Evolutionary conservation across 1,284 basidiomycete genomes (phyloP), one percentile per base, ranked within the genome.

Genomic region (Salmacisia buchloeana): DNA sequence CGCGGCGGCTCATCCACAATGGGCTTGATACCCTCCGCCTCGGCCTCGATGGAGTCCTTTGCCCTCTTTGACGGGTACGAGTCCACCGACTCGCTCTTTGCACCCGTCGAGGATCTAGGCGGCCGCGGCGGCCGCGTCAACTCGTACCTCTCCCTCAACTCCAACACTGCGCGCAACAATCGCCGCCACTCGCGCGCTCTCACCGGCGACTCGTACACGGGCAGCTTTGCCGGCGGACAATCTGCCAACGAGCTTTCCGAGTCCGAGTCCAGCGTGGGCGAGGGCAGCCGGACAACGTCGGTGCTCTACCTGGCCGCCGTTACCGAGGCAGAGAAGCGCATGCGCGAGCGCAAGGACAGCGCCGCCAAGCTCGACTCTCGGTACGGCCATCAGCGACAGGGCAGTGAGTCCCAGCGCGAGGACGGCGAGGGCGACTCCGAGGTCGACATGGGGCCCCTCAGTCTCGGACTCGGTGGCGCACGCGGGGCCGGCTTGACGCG

Each of bases 11-110:
- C 46, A 13, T 9, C 46, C 1, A 27, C 23, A 9, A 3, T 54
- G 27, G 49, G 49, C 49, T 29, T 31, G 49, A 54, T 54, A 12
- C 49, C 49, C 15, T 54, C 49, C 49, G 49, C 49, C 15, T 54
- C 49, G 15, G 49, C 49, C 3, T 54, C 49, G 3, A 54, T 54
- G 49, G 49, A 54, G 29, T 54, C 49, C 27, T 29, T 54, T n/a
- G 31, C 49, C 27, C 27, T 54, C 49, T 29, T 54, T n/a, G 49
- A 54, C 27, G 49, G 49, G 2, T 54, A 54, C 49, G 49, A 54
- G 21, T 54, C 49, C 10, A 54, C 49, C 3, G 49, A 54, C 49
- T 54, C 49, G 29, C n/a, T 31, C 49, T 54, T 18, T 13, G 18
- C 34, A 3, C 29, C 34, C 27, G 49, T 33, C 15, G 29, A 29